phyloP scores from a whole-genome alignment of 768 basidiomycete species.

The Pleurotus pulmonarius region DNA sequence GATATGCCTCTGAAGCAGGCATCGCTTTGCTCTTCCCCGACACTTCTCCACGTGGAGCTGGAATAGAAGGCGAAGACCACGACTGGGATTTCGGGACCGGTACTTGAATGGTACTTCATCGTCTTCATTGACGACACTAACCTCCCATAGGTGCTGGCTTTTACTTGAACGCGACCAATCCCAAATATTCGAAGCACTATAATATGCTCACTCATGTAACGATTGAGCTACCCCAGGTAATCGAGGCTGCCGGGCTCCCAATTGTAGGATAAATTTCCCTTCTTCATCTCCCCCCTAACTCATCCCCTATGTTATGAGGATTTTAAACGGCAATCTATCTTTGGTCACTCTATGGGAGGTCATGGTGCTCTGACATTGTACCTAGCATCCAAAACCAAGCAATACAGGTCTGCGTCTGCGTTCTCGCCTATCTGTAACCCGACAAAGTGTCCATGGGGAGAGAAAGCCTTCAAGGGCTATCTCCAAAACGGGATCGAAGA shows the following conservation, averaged over 20 bases:
- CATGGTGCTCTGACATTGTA: conserved; percentile 93
- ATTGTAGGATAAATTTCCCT: conserved; percentile 48
- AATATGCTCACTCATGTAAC: conserved; percentile 89
- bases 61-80: conserved; percentile 73
- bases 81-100: conserved; percentile 90
- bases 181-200: conserved; percentile 70
- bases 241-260: conserved; percentile 71
- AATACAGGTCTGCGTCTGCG: conserved; percentile 84
- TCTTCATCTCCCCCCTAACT: not conserved
- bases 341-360: conserved; percentile 98
- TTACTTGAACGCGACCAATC: conserved; percentile 87
- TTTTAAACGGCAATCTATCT: conserved; percentile 77
- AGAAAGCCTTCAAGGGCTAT: conserved; percentile 88
- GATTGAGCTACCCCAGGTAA: conserved; percentile 76
- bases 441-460: conserved; percentile 83
- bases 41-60: conserved; percentile 92
- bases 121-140: not conserved
- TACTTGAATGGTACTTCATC: not conserved
- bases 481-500: conserved; percentile 74
- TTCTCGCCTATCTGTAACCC: conserved; percentile 89
- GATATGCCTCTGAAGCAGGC: conserved; percentile 79
- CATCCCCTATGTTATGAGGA: conserved; percentile 46
- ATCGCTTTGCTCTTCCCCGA: conserved; percentile 95
- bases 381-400: conserved; percentile 61
- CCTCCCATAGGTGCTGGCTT: conserved; percentile 76